phyloP scores from a whole-genome alignment of 495 filamentous ascomycete genomes.

The Aspergillus sclerotiicarbonarius region DNA sequence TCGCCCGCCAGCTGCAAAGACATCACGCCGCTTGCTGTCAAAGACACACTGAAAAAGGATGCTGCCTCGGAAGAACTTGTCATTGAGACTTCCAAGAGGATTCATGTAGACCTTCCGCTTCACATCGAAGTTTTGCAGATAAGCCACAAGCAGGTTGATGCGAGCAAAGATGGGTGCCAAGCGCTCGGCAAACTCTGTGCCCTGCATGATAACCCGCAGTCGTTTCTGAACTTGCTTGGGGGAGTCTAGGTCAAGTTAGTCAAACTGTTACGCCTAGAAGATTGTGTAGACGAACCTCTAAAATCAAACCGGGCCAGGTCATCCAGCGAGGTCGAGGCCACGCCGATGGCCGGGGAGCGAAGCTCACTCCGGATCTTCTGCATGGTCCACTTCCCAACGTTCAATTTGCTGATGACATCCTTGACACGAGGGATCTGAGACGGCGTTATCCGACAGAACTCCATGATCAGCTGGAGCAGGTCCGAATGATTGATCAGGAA shows the following conservation, averaged over 20 bases:
- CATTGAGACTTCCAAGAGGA: slow-evolving; percentile 85
- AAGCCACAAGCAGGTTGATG: slow-evolving; percentile 69
- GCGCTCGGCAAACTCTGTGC: slow-evolving; percentile 62
- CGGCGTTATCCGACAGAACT: slow-evolving; percentile 75
- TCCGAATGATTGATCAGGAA: slow-evolving; percentile 91
- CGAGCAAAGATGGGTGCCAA: slow-evolving; percentile 74
- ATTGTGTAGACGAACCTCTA: slow-evolving; percentile 53
- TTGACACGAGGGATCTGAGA: slow-evolving; percentile 69
- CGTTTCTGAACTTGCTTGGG: slow-evolving; percentile 70
- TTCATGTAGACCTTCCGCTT: slow-evolving; percentile 78
- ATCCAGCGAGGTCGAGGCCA: slow-evolving; percentile 87
- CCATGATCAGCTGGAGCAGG: slow-evolving; percentile 79
- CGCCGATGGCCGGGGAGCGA: slow-evolving; percentile 70
- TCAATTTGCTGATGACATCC: slow-evolving; percentile 83
- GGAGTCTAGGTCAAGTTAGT: slow-evolving; percentile 50
- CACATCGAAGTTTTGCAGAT: slow-evolving; percentile 71
- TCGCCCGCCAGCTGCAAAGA: slow-evolving; percentile 90
- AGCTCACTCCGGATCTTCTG: slow-evolving; percentile 82
- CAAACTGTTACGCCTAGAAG: neutral
- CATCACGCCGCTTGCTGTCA: slow-evolving; percentile 78
- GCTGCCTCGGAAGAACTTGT: slow-evolving; percentile 86
- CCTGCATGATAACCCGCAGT: slow-evolving; percentile 71
- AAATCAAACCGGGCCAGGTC: slow-evolving; percentile 91
- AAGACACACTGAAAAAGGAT: slow-evolving; percentile 89
- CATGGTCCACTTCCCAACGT: slow-evolving; percentile 80